Evolutionary conservation across 2,329 filamentous ascomycete species (phyloP), one percentile per base, ranked within the genome.

Genomic region (Venturia nashicola): DNA sequence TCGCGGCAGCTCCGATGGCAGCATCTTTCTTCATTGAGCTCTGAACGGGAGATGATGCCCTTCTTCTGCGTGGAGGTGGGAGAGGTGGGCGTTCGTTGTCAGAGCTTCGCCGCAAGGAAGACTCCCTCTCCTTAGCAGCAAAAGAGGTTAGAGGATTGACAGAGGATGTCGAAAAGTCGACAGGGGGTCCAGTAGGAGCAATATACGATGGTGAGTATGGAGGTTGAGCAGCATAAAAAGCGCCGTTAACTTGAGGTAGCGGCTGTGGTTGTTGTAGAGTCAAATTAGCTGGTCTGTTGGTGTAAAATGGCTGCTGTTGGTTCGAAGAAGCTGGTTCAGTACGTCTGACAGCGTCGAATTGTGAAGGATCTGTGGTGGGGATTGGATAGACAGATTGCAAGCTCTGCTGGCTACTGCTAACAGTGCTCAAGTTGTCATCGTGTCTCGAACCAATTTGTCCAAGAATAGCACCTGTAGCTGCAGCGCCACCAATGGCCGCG

Each of bases 181-280:
- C 71, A 1, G 77, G 72, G 54, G 76, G 74, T 3, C 75, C 75
- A 32, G 69, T 72, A 11, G 77, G 76, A 27, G 75, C 74, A 48
- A 68, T 71, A 66, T 80, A 79, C 6, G 72, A 70, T 48, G 75
- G 65, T 32, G 59, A 71, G 66, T 79, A 79, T 57, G 75, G 64
- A 34, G 43, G 71, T 65, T 79, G 77, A 5, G 75, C 75, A 23
- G 76, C 81, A 69, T 90, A 89, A 0, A 92, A 81, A 20, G 83
- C 83, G 66, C 83, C 82, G 32, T 46, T 64, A 42, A 66, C 44
- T 0, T 89, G 90, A 2, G 83, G 80, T 65, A 90, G 82, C 2
- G 92, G 92, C 68, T 91, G 87, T 2, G 92, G 92, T 69, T 96
- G 90, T 72, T 94, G 88, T n/a, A 97, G 79, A 12, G 86, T 85